Evolutionary conservation across 2,329 filamentous ascomycete genomes (phyloP).

Genomic region (Aurifilum marmelostoma): DNA sequence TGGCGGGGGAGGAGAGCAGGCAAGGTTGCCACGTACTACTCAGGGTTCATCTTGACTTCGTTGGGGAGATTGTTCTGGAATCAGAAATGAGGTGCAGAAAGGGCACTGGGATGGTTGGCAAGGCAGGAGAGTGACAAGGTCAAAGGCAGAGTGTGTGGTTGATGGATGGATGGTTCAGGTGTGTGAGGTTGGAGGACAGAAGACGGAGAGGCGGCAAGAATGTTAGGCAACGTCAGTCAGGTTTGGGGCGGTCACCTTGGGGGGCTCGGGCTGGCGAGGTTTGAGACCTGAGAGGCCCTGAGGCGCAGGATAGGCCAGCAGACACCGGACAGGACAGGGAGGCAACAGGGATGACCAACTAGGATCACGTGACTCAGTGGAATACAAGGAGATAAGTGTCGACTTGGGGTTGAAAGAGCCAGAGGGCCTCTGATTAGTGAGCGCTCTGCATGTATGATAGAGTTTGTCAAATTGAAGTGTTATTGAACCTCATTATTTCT

Average conservation of each 20-base stretch:
- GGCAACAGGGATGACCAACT: slow-evolving; percentile 3
- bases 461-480: not conserved
- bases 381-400: not conserved
- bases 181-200: slow-evolving; percentile 24
- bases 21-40: slow-evolving; percentile 70
- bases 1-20: slow-evolving; percentile 32
- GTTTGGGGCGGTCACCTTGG: not conserved
- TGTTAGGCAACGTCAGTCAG: slow-evolving; percentile 29
- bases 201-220: slow-evolving; percentile 12
- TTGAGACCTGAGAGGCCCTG: not conserved
- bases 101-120: slow-evolving; percentile 24
- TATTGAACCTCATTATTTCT: not conserved
- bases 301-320: slow-evolving; percentile 13
- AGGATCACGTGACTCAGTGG: not conserved
- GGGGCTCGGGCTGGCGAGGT: not conserved
- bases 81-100: slow-evolving; percentile 9
- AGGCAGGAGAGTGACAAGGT: slow-evolving; percentile 25
- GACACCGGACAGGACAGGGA: not conserved
- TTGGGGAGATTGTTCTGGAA: slow-evolving; percentile 9
- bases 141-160: slow-evolving; percentile 23
- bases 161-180: slow-evolving; percentile 30
- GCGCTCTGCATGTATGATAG: not conserved
- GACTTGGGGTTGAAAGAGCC: not conserved
- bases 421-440: not conserved
- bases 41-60: slow-evolving; percentile 78